phyloP scores from a whole-genome alignment of 768 basidiomycete genomes.

The Mycena kentingensis region DNA sequence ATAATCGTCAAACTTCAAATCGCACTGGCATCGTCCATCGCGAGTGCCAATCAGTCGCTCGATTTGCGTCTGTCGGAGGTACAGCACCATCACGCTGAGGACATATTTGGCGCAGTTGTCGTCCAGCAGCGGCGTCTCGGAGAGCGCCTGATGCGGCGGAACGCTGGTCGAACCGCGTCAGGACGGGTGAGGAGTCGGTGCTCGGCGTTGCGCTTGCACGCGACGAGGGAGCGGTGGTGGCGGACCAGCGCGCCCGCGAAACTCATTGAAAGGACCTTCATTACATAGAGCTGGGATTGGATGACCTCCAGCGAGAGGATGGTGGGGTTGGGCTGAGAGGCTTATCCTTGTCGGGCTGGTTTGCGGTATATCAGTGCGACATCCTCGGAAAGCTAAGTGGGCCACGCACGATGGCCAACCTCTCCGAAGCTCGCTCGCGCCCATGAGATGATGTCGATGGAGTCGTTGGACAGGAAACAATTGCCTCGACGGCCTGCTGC shows the following conservation, averaged over 20 bases:
- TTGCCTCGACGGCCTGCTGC: constrained; percentile 72
- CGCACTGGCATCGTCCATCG: constrained; percentile 61
- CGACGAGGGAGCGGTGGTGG: constrained; percentile 45
- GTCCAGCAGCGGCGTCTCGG: constrained; percentile 74
- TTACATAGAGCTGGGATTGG: constrained; percentile 83
- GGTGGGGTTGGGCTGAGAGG: constrained; percentile 57
- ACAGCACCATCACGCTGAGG: constrained; percentile 80
- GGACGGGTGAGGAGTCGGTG: constrained; percentile 37
- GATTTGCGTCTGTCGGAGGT: constrained; percentile 76
- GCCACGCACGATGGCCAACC: constrained; percentile 65
- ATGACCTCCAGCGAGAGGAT: constrained; percentile 67
- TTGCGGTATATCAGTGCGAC: constrained; percentile 15
- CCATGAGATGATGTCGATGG: constrained; percentile 79
- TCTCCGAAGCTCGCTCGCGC: constrained; percentile 75
- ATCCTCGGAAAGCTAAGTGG: constrained; percentile 6
- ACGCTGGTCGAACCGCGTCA: constrained; percentile 43
- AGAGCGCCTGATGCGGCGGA: constrained; percentile 39
- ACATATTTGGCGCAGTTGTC: constrained; percentile 82
- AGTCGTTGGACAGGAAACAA: constrained; percentile 78
- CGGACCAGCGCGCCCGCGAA: constrained; percentile 78
- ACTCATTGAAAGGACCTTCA: constrained; percentile 77
- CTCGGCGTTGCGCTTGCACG: constrained; percentile 48
- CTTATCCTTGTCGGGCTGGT: constrained; percentile 20
- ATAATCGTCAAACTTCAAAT: constrained; percentile 71
- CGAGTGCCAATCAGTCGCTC: constrained; percentile 53